Evolutionary conservation across 2,329 filamentous ascomycete species (phyloP).

Genomic region (Myriosclerotinia curreyana): DNA sequence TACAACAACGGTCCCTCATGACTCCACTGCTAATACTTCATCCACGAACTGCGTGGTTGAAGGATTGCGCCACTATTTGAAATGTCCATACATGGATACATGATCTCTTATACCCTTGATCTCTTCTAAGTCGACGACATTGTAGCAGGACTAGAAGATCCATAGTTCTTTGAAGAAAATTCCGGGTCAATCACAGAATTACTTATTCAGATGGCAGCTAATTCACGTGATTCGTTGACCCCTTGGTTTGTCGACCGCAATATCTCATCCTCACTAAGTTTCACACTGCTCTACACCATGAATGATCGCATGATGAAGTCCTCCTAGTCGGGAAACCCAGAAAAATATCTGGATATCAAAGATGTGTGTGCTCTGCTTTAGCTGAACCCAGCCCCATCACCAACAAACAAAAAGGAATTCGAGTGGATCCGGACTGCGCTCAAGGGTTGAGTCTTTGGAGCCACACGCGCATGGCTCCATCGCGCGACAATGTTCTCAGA

Average conservation of each 20-base stretch:
- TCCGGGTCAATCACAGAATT: not conserved
- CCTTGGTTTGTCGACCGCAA: not conserved
- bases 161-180: not conserved
- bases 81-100: too few relatives aligned
- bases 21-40: too few relatives aligned
- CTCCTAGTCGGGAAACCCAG: accelerated
- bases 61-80: not conserved
- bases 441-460: too few relatives aligned
- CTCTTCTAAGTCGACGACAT: accelerated
- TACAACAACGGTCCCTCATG: not conserved
- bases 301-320: accelerated
- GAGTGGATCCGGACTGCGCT: not conserved
- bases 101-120: not conserved
- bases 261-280: too few relatives aligned
- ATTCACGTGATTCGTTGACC: not conserved
- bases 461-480: not conserved
- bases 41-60: not conserved
- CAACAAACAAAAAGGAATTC: not conserved
- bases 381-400: too few relatives aligned
- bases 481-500: too few relatives aligned
- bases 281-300: not conserved
- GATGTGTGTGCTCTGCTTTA: constrained; percentile 3
- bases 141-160: not conserved
- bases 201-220: not conserved
- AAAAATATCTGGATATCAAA: not conserved